Evolutionary conservation across 768 basidiomycete species (phyloP).

Genomic region (Rhodotorula diobovata): DNA sequence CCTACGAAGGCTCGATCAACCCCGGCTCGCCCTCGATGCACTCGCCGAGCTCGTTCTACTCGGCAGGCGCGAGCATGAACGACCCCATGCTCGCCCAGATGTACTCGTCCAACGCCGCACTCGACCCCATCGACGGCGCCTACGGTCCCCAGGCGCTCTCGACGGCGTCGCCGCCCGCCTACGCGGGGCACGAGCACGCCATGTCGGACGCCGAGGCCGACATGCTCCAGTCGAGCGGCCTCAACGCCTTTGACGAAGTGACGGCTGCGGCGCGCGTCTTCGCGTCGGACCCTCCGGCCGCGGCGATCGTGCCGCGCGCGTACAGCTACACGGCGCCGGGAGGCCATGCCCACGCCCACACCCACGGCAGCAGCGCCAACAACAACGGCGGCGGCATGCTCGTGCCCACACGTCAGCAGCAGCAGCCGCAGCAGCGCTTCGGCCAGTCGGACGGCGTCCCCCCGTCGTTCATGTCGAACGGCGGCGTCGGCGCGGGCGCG

Average conservation of each 20-base stretch:
- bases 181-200: background rate
- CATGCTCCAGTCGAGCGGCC: conserved; percentile 7
- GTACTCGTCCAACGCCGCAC: background rate
- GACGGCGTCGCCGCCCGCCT: background rate
- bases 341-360: no score
- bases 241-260: background rate
- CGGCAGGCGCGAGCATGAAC: background rate
- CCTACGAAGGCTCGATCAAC: background rate
- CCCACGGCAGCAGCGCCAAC: no score
- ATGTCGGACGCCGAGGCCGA: conserved; percentile 2
- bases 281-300: background rate
- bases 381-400: no score
- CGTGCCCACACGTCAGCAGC: no score
- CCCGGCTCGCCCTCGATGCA: background rate
- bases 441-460: background rate
- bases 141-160: conserved; percentile 2
- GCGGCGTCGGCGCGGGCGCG: no score
- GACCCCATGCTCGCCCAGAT: background rate
- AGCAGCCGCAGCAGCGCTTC: no score
- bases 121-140: conserved; percentile 18
- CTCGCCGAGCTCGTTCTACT: background rate
- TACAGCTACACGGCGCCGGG: background rate
- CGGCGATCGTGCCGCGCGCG: background rate
- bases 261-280: background rate
- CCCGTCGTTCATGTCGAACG: background rate